These are phyloP conservation scores for Chaetomidium leptoderma DNA, from an alignment of 495 filamentous ascomycete species.

Conservation along the genomic window DNA sequence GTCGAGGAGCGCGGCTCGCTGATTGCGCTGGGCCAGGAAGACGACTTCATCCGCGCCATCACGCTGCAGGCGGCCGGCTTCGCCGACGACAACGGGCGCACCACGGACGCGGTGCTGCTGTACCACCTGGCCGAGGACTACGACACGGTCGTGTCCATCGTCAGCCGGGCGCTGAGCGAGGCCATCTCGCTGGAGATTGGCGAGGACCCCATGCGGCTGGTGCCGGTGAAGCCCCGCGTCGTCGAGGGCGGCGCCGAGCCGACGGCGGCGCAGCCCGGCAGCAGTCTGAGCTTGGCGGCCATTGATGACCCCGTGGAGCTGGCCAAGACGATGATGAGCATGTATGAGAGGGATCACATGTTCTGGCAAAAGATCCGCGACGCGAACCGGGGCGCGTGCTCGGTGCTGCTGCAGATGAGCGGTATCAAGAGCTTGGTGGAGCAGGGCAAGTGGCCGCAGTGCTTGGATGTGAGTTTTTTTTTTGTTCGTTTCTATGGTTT, in stretches of 20 bases:
- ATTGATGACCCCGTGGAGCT: slow-evolving; percentile 81
- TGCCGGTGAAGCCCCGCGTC: slow-evolving; percentile 68
- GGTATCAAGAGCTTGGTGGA: slow-evolving; percentile 69
- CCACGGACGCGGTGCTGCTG: slow-evolving; percentile 86
- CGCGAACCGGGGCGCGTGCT: slow-evolving; percentile 64
- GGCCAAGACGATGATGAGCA: slow-evolving; percentile 69
- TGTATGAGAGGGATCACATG: slow-evolving; percentile 74
- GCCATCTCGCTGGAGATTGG: slow-evolving; percentile 78
- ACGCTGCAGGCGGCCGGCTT: slow-evolving; percentile 84
- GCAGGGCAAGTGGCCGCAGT: slow-evolving; percentile 65
- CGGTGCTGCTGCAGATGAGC: slow-evolving; percentile 70
- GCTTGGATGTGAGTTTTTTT: slow-evolving; percentile 56
- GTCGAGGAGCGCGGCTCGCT: slow-evolving; percentile 86
- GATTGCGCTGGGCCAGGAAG: slow-evolving; percentile 71
- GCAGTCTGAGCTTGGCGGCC: slow-evolving; percentile 74
- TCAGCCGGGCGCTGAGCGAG: slow-evolving; percentile 87
- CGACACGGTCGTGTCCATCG: slow-evolving; percentile 79
- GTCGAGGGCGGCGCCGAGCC: slow-evolving; percentile 30
- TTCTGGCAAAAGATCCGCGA: slow-evolving; percentile 64
- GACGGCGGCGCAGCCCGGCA: slow-evolving; percentile 38
- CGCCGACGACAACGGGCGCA: slow-evolving; percentile 89
- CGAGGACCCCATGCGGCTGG: slow-evolving; percentile 64
- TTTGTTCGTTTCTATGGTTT: slow-evolving; percentile 8
- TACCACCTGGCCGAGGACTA: slow-evolving; percentile 95
- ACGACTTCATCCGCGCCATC: slow-evolving; percentile 79